Evolutionary conservation across 2,329 filamentous ascomycete genomes (phyloP).

Genomic region (Aquanectria penicillioides): DNA sequence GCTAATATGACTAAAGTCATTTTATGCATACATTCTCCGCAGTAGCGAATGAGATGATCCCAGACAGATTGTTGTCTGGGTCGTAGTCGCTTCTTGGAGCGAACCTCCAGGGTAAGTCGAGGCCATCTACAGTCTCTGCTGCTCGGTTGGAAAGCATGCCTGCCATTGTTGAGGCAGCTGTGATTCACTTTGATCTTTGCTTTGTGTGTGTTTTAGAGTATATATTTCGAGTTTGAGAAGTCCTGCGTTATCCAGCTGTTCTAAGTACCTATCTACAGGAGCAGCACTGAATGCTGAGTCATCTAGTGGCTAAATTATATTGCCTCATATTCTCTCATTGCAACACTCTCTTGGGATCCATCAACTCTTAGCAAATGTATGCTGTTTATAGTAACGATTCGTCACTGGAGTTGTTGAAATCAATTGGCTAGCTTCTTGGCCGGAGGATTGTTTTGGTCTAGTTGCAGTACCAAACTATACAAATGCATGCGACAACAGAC

Average conservation of each 20-base stretch:
- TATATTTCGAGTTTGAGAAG: not conserved
- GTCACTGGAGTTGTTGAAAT: no score
- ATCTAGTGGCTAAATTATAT: not conserved
- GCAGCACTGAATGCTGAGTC: conserved; percentile 13
- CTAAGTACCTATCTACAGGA: not conserved
- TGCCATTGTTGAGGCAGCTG: conserved; percentile 9
- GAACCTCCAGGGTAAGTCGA: conserved; percentile 47
- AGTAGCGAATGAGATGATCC: conserved; percentile 58
- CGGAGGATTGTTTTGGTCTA: no score
- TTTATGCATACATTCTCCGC: conserved; percentile 56
- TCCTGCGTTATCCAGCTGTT: not conserved
- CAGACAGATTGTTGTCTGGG: conserved; percentile 48
- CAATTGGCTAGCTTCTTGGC: no score
- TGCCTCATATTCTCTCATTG: conserved; percentile 8
- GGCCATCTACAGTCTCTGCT: conserved; percentile 33
- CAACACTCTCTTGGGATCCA: no score
- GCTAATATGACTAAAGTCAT: not conserved
- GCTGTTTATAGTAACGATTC: no score
- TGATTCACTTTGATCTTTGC: not conserved
- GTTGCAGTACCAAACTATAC: no score
- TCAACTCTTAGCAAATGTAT: no score
- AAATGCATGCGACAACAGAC: no score
- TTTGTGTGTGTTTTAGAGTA: no score
- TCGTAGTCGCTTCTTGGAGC: conserved; percentile 49
- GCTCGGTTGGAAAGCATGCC: conserved; percentile 37